Evolutionary conservation across 768 basidiomycete genomes (phyloP), one percentile per base, ranked within the genome.

Genomic region (Lactifluus pinguis): DNA sequence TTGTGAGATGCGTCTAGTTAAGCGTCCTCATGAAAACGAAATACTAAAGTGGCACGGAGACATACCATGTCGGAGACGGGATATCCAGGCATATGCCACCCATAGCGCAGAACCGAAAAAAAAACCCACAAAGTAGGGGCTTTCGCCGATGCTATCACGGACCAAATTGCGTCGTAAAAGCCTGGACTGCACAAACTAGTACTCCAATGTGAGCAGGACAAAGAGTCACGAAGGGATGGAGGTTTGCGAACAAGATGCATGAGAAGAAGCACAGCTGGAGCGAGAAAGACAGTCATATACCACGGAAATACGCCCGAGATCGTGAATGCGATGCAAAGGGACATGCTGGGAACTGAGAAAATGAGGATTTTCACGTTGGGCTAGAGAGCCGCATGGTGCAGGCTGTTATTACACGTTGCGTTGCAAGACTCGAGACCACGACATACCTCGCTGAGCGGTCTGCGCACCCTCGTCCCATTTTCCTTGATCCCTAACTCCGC

Each of bases 401-500:
- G 44, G n/a, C n/a, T 44, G 4, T 44, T 19, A 7, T 19, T 44
- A 15, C 42, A 8, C n/a, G 15, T n/a, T 44, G 30, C 53, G 9
- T 19, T 17, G 15, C 19, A 44, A 9, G 6, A 48, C 14, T 29
- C n/a, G 39, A 48, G 25, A 32, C 87, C 8, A 5, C 9, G 10
- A 69, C 79, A 53, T 62, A 87, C 87, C 66, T 92, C 88, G 68
- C 80, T 87, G 38, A 97, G 73, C 9, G 86, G 84, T 61, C 81
- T 81, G 32, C 77, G 74, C 66, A 80, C 81, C 81, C 66, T 81
- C 25, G 25, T 25, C 25, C 90, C 92, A 59, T 87, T 82, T 66
- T 87, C 85, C 55, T 82, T 80, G 77, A 87, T 78, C 0, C 90
- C 91, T 14, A 88, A 86, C 68, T 95, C 92, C 68, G 87, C 85